Conservation (phyloP, 768 basidiomycete genomes). For the Tulasnella sp. region DNA sequence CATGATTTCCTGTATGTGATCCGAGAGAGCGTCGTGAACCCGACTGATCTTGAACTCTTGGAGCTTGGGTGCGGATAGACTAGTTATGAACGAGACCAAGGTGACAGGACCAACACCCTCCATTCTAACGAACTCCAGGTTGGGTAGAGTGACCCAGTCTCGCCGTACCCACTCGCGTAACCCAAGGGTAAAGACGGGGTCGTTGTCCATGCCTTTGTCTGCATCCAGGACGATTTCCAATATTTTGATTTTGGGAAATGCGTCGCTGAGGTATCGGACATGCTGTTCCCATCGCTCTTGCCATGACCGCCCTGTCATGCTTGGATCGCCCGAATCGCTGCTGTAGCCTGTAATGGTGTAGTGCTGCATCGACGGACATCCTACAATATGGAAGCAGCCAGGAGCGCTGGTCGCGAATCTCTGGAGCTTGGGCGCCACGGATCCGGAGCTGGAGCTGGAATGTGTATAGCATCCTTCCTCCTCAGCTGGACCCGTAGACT, state of each 20-base stretch:
- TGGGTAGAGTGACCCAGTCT: neutral
- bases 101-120: neutral
- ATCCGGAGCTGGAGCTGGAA: neutral
- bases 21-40: neutral
- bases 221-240: neutral
- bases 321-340: neutral
- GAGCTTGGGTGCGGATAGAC: neutral
- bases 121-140: neutral
- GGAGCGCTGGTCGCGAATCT: neutral
- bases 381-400: neutral
- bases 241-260: neutral
- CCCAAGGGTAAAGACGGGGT: too few species aligned
- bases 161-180: neutral
- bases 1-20: neutral
- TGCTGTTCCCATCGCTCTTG: neutral
- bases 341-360: neutral
- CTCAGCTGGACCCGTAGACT: neutral
- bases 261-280: neutral
- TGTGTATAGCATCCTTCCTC: neutral
- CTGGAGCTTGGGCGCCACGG: neutral
- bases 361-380: neutral
- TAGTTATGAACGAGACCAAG: neutral
- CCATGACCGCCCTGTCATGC: neutral
- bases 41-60: neutral
- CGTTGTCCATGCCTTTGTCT: neutral